These are phyloP conservation scores for Sungouiozyma intestinalis DNA, from an alignment of 805 yeast species.

Conservation along the genomic window DNA sequence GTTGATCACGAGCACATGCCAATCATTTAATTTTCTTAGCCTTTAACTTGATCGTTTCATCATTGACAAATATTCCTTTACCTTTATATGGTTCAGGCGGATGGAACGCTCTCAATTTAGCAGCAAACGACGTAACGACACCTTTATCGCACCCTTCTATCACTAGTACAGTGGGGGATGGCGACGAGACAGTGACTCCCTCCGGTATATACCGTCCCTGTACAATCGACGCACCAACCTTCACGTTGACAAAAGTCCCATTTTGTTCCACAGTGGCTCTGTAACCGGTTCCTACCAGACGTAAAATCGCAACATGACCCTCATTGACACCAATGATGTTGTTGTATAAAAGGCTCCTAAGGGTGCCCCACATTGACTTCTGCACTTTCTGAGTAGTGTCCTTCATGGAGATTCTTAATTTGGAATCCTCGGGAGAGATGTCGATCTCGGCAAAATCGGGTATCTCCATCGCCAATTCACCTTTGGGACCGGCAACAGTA, in stretches of 20 bases:
- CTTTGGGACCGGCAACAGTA: slow-evolving; percentile 68
- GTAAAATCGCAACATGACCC: slow-evolving; percentile 80
- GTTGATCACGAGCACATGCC: neutral
- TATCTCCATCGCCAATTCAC: slow-evolving; percentile 48
- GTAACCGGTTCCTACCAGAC: slow-evolving; percentile 94
- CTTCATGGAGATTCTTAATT: slow-evolving; percentile 45
- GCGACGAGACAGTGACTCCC: slow-evolving; percentile 62
- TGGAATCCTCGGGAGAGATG: slow-evolving; percentile 26
- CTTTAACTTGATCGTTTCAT: slow-evolving; percentile 83
- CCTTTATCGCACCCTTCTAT: slow-evolving; percentile 85
- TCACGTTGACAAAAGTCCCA: slow-evolving; percentile 53
- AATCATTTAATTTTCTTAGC: slow-evolving; percentile 79
- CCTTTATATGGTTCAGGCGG: slow-evolving; percentile 99
- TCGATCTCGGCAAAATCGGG: slow-evolving; percentile 54
- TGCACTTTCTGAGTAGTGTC: slow-evolving; percentile 53
- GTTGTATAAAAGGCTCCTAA: slow-evolving; percentile 68
- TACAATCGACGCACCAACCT: slow-evolving; percentile 79
- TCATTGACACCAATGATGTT: slow-evolving; percentile 81
- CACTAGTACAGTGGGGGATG: slow-evolving; percentile 76
- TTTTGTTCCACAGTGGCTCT: slow-evolving; percentile 68
- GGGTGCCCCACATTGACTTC: slow-evolving; percentile 91
- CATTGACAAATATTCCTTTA: slow-evolving; percentile 88
- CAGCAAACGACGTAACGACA: slow-evolving; percentile 80
- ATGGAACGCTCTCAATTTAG: slow-evolving; percentile 70
- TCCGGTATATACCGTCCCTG: slow-evolving; percentile 71